phyloP scores from a whole-genome alignment of 345 rosid species.

The Acer yangbiense region DNA sequence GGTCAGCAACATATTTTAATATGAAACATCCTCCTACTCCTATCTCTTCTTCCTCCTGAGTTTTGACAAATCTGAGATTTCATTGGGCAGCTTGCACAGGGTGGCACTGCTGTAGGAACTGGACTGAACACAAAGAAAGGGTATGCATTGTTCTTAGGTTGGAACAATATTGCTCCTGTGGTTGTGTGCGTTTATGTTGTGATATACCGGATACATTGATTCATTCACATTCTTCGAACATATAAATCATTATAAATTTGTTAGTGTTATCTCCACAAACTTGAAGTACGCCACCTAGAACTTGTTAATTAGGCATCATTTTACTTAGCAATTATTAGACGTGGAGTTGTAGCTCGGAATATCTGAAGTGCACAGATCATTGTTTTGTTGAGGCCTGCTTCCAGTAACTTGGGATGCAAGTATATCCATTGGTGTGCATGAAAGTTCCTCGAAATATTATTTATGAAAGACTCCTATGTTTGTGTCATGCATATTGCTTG shows the following conservation, averaged over 20 bases:
- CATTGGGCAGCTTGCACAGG: conserved; percentile 90
- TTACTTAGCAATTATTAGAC: background rate
- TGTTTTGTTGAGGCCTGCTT: background rate
- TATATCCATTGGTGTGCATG: background rate
- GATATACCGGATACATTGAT: background rate
- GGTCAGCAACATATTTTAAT: conserved; percentile 44
- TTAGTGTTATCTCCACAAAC: background rate
- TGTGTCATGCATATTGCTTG: background rate
- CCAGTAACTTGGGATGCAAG: background rate
- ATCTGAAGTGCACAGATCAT: background rate
- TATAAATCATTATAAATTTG: background rate
- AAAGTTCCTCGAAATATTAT: background rate
- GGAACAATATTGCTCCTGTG: conserved; percentile 4
- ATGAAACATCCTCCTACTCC: conserved; percentile 6
- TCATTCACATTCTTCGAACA: background rate
- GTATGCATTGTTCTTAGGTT: conserved; percentile 42
- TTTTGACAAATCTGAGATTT: conserved; percentile 39
- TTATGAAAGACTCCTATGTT: background rate
- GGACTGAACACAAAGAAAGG: conserved; percentile 97
- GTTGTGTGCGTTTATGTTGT: background rate
- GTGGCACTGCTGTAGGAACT: conserved; percentile 99
- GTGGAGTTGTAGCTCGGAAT: background rate
- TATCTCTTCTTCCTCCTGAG: conserved; percentile 12
- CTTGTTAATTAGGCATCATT: too few relatives aligned
- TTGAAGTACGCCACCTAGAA: conserved; percentile 5